Conservation (phyloP, 306 rosid species). For the Pyrus communis region DNA sequence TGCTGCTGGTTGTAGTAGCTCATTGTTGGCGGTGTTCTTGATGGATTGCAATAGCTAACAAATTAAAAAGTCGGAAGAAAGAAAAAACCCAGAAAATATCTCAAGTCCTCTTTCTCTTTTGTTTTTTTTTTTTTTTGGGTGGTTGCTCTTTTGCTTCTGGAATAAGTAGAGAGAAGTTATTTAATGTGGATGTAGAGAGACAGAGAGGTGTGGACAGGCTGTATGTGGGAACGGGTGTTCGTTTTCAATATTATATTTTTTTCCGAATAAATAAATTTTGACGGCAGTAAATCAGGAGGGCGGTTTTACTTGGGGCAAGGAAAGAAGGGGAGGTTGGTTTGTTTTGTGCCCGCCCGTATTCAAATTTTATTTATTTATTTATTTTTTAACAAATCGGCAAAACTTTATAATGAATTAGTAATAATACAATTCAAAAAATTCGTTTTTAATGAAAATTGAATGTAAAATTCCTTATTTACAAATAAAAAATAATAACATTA, state of each 20-base stretch:
- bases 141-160: background rate
- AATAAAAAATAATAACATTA: too few species aligned
- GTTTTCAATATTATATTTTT: background rate
- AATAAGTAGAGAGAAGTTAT: background rate
- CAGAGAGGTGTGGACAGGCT: background rate
- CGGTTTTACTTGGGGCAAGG: background rate
- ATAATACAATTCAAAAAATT: too few species aligned
- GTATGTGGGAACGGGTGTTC: background rate
- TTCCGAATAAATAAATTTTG: too few species aligned
- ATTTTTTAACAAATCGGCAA: too few species aligned
- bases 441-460: too few species aligned
- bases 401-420: too few species aligned
- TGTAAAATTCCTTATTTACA: accelerated
- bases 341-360: too few species aligned
- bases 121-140: background rate
- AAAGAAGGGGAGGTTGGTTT: background rate
- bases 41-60: background rate
- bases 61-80: background rate
- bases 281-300: background rate
- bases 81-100: background rate
- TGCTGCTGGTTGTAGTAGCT: slow-evolving; percentile 81
- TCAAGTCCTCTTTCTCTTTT: too few species aligned
- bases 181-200: background rate
- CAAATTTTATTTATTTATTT: too few species aligned
- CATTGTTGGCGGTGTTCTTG: slow-evolving; percentile 24